These are phyloP conservation scores for Trichoderma cornu-damae DNA, from an alignment of 2,329 filamentous ascomycete species.

Conservation along the genomic window DNA sequence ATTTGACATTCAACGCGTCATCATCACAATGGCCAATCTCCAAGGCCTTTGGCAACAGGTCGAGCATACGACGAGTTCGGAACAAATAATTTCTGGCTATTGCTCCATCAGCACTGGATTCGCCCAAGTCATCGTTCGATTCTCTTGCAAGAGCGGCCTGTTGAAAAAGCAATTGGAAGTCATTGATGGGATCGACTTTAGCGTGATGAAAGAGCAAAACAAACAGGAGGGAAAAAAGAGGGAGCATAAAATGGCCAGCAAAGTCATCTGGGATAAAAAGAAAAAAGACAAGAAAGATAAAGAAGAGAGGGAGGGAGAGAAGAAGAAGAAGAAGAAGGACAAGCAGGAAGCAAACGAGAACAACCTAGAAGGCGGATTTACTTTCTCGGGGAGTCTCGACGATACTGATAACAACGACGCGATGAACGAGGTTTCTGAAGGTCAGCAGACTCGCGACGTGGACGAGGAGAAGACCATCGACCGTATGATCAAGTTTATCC, in stretches of 20 bases:
- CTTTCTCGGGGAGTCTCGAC: neutral
- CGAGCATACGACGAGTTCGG: neutral
- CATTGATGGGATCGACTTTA: conserved; percentile 11
- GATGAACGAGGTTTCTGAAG: neutral
- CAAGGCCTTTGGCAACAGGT: conserved; percentile 16
- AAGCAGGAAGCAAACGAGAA: neutral
- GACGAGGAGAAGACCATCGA: conserved; percentile 11
- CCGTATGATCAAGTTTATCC: conserved; percentile 18
- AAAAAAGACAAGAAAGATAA: conserved; percentile 1
- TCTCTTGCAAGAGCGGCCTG: conserved; percentile 5
- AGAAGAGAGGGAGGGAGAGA: neutral
- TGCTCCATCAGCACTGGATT: conserved; percentile 18
- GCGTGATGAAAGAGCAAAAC: neutral
- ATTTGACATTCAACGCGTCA: conserved; percentile 19
- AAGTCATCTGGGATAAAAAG: neutral
- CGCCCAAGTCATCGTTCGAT: conserved; percentile 5
- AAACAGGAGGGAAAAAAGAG: neutral
- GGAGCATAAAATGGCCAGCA: neutral
- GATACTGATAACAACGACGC: neutral
- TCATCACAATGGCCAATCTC: conserved; percentile 15
- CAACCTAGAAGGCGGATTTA: neutral
- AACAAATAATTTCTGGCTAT: conserved; percentile 18
- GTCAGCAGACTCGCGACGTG: neutral
- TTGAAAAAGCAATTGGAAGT: conserved; percentile 11
- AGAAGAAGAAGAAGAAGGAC: conserved; percentile 7